Base-by-base conservation (phyloP, 2,329 filamentous ascomycete species). In the Apiospora kogelbergensis region DNA sequence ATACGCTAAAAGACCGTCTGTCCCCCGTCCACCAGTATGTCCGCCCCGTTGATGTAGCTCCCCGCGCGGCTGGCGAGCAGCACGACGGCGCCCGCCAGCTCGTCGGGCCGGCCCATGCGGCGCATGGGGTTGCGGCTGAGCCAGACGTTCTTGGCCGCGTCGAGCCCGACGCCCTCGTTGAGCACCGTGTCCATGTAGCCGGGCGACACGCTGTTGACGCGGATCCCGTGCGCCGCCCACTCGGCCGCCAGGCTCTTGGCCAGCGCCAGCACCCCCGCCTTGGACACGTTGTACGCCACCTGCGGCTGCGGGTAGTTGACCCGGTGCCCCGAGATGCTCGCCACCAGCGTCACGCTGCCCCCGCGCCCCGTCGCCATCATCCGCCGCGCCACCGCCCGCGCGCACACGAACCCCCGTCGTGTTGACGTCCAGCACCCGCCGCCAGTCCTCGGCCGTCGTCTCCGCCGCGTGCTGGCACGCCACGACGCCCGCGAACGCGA, bases 161-260 rank as follows among this genome's bases (percentile, higher is more conserved):
- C 83, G 63, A 93, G 76, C 0, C 86, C 87, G 9, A 86, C 84
- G 0, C 90, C 90, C 70, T 89, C 89, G 74, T 93, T 94, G 64
- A 94, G 79, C 15, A 93, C 87, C 0, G 91, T 93, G 74, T 93
- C 91, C 89, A 94, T 93, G 73, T 94, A 94, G 0, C 92, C 92
- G 0, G 92, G 92, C 46, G 85, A 89, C 60, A 95, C 84, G 22
- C 84, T 88, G 73, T 95, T 94, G 6, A 92, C 89, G 2, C 90
- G 80, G 70, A 95, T 92, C 0, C 92, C 92, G 76, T 90, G 85
- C 1, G 82, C 80, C 0, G 89, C 90, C 92, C 91, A 94, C 78
- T 95, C 92, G 0, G 89, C 91, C 0, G 91, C 92, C 20, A 94
- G 79, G 44, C 84, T 89, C 71, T 85, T 88, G 65, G 88, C 89